Evolutionary conservation across 441 rosid genomes (phyloP), one percentile per base, ranked within the genome.

Genomic region (Gossypium aridum): DNA sequence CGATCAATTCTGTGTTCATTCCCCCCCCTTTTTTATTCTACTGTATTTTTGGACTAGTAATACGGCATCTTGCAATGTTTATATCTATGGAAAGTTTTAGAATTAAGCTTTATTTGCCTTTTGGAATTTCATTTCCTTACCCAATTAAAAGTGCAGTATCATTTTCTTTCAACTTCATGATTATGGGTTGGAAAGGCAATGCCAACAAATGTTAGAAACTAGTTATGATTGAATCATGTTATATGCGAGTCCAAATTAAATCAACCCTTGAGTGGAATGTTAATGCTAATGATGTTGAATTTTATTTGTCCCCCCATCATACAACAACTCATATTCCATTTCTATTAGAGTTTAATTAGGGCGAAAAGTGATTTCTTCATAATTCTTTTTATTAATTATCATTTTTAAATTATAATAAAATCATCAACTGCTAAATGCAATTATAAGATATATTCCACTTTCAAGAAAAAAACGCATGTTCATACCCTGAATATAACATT

Each of bases 81-180:
- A 28, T 28, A 28, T 28, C 6, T 4, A 28, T 28, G 34, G 34
- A 4, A 28, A 28, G 6, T 28, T 28, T 28, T 4, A 28, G 34
- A 4, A 28, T 28, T 28, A 23, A 25, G 9, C 59, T 54, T 70
- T 54, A 49, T 23, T 16, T 14, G 39, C 0, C 43, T 43, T 23
- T 14, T 2, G 22, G 3, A 69, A 14, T 25, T 23, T 34, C 57
- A 12, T 53, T 17, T 22, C 56, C 49, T 19, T 56, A 7, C 26
- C 28, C 34, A 20, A 7, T 70, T 28, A 19, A 20, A 70, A 70
- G 55, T 7, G 28, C 26, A 39, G 54, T 20, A 25, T 69, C 17
- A 47, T 57, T 72, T 57, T 62, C 54, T 68, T 37, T 51, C 16
- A n/a, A 60, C 13, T 70, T 26, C 26, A 78, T 78, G 59, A 81